Evolutionary conservation across 139 green algal species (phyloP).

Genomic region (Zygnema circumcarinatum): DNA sequence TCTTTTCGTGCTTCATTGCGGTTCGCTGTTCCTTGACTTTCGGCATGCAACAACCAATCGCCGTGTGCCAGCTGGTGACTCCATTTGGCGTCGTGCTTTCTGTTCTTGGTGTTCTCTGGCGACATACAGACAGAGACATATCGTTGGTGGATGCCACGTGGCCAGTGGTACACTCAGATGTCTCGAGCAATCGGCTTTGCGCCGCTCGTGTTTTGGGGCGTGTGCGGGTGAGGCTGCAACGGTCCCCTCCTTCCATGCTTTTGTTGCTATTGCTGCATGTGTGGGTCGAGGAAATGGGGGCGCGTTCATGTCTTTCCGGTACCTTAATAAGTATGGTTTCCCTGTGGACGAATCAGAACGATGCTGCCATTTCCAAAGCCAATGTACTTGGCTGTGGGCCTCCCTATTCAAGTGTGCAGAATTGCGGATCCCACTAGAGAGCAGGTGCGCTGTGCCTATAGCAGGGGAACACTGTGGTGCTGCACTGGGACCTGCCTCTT

Average conservation of each 20-base stretch:
- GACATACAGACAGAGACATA: not conserved
- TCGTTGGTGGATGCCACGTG: slow-evolving; percentile 14
- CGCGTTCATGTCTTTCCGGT: no score
- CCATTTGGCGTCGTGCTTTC: not conserved
- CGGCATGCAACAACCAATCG: no score
- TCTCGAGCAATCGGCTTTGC: slow-evolving; percentile 23
- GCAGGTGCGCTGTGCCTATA: no score
- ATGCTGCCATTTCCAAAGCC: slow-evolving; percentile 22
- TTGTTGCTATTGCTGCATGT: not conserved
- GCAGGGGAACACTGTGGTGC: no score
- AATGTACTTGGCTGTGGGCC: slow-evolving; percentile 35
- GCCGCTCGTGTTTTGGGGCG: slow-evolving; percentile 17
- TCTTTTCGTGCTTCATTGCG: no score
- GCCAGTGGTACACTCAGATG: slow-evolving; percentile 12
- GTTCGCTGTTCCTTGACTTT: no score
- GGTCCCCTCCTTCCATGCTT: not conserved
- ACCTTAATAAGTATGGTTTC: no score
- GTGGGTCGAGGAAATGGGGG: no score
- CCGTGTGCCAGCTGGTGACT: not conserved
- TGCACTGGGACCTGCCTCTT: no score
- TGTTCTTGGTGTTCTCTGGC: not conserved
- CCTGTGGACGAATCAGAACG: no score
- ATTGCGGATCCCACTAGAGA: slow-evolving; percentile 7
- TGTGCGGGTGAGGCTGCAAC: slow-evolving; percentile 26
- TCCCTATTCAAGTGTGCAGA: slow-evolving; percentile 5